Conservation (phyloP, 495 filamentous ascomycete genomes). For the Lasiosphaeriaceae sp. region DNA sequence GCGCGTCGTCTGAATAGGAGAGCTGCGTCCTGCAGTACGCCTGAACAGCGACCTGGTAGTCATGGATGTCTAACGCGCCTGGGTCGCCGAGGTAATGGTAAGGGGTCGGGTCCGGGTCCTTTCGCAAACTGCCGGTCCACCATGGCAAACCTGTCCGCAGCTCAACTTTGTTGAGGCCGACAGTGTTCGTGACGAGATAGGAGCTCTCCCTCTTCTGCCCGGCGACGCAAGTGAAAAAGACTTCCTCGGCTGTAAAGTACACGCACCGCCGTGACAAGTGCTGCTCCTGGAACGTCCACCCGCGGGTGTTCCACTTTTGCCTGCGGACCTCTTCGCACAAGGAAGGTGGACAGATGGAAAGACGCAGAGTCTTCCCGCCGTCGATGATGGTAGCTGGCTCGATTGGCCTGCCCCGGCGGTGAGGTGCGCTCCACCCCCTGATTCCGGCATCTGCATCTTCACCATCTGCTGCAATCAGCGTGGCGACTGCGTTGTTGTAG, state of each 20-base stretch:
- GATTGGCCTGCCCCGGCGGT: not conserved
- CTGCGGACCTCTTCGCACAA: not conserved
- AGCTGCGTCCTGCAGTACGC: conserved; percentile 14
- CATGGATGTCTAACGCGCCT: conserved; percentile 10
- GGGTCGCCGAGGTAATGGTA: conserved; percentile 4
- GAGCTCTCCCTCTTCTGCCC: conserved; percentile 2
- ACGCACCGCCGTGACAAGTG: conserved; percentile 12
- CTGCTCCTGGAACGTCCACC: conserved; percentile 20
- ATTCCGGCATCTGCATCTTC: conserved; percentile 11
- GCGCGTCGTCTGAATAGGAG: conserved; percentile 11
- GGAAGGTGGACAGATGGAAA: not conserved
- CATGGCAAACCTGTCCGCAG: not conserved
- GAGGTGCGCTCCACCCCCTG: not conserved
- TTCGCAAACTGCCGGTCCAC: not conserved
- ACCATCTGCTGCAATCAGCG: conserved; percentile 22
- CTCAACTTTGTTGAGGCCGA: not conserved
- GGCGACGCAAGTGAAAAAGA: conserved; percentile 14
- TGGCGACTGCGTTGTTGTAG: conserved; percentile 23
- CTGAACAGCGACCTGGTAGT: conserved; percentile 12
- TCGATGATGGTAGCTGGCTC: not conserved
- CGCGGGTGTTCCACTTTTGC: conserved; percentile 12
- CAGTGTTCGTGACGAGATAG: not conserved
- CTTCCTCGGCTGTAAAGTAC: conserved; percentile 9
- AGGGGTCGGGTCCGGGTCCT: not conserved
- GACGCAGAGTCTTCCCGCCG: not conserved